Conservation (phyloP, 768 basidiomycete species). For the Mycena galericulata region DNA sequence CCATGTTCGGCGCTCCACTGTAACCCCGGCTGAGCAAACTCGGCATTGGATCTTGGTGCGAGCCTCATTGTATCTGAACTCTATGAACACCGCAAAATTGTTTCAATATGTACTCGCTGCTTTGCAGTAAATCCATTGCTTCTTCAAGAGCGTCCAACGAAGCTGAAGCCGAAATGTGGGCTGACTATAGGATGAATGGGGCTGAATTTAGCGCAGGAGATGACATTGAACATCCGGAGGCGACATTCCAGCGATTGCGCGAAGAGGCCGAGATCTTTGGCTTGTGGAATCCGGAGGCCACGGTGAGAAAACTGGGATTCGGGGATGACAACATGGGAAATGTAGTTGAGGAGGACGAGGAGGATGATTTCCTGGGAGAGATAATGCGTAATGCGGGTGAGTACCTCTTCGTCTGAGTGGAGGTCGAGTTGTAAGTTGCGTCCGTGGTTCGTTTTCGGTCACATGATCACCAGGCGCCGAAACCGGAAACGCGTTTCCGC, state of each 20-base stretch:
- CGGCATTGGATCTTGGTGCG: neutral
- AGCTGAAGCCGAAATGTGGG: conserved; percentile 12
- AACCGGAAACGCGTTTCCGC: no score
- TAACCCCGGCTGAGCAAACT: neutral
- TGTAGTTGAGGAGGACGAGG: conserved; percentile 1
- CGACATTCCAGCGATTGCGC: neutral
- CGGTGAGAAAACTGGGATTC: conserved; percentile 12
- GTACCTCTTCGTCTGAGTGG: conserved; percentile 6
- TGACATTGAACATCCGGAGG: neutral
- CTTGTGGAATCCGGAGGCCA: conserved; percentile 5
- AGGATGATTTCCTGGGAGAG: no score
- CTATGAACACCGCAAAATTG: neutral
- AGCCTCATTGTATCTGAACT: neutral
- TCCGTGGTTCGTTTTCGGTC: neutral
- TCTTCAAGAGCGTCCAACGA: neutral
- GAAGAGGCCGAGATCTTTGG: conserved; percentile 14
- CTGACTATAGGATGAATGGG: neutral
- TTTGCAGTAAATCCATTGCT: neutral
- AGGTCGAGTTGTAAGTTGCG: neutral
- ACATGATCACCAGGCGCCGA: neutral
- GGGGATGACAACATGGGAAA: neutral
- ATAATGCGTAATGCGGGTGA: neutral
- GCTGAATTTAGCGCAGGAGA: conserved; percentile 16
- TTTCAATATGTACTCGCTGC: no score
- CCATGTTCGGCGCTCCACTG: neutral